Evolutionary conservation across 1,139 yeast genomes (phyloP).

Genomic region (Yamadazyma blattariae): DNA sequence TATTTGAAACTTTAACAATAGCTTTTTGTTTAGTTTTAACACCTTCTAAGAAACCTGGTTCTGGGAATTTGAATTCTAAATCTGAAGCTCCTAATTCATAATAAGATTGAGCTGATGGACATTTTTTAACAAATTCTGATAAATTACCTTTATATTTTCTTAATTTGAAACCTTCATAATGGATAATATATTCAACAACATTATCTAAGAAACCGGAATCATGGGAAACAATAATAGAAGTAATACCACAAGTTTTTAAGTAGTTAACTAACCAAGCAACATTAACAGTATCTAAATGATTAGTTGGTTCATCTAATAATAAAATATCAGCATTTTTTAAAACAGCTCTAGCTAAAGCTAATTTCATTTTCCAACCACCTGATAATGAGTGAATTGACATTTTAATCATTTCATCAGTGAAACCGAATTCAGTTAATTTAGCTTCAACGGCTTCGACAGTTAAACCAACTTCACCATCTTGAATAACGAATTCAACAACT

Average conservation of each 20-base stretch:
- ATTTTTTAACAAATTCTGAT: conserved; percentile 96
- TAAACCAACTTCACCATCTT: conserved; percentile 77
- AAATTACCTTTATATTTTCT: conserved; percentile 99
- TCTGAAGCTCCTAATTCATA: conserved; percentile 98
- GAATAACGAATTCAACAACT: conserved; percentile 84
- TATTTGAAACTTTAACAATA: conserved; percentile 93
- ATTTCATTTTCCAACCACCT: conserved; percentile 99
- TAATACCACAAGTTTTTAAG: conserved; percentile 96
- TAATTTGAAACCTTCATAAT: conserved; percentile 99
- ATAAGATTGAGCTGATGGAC: conserved; percentile 98
- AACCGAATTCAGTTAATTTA: conserved; percentile 83
- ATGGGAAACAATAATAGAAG: conserved; percentile 98
- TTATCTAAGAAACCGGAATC: conserved; percentile 99
- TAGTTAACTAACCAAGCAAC: conserved; percentile 99
- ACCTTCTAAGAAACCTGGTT: conserved; percentile 99
- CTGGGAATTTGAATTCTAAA: conserved; percentile 95
- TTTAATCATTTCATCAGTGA: conserved; percentile 85
- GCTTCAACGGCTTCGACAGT: conserved; percentile 65
- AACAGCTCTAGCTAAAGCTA: conserved; percentile 99
- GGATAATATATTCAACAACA: conserved; percentile 96
- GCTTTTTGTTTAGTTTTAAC: conserved; percentile 99
- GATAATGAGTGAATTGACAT: conserved; percentile 96
- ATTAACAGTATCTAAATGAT: conserved; percentile 98
- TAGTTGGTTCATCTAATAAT: conserved; percentile 99
- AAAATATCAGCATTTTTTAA: conserved; percentile 97